Evolutionary conservation across 352 stramenopile species (phyloP).

Genomic region (Plasmopara muralis): DNA sequence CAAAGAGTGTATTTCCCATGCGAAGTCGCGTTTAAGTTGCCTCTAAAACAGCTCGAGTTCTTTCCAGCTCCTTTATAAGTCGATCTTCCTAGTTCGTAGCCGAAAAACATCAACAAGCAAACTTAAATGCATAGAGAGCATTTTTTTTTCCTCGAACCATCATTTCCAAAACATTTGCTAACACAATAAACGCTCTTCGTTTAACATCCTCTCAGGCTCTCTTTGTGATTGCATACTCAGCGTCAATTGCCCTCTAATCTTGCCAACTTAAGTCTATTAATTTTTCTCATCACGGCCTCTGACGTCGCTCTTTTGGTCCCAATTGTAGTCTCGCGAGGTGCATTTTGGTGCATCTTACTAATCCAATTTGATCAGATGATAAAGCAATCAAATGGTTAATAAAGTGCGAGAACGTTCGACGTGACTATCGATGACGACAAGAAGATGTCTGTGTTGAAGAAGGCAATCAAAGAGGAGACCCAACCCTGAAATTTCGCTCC

Average conservation of each 20-base stretch:
- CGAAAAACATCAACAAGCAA: conserved; percentile 3
- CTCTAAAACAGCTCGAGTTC: conserved; percentile 19
- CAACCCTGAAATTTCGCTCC: too few relatives aligned
- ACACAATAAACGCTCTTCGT: conserved; percentile 33
- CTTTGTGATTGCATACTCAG: conserved; percentile 39
- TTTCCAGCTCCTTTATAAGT: conserved; percentile 21
- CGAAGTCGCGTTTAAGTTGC: conserved; percentile 31
- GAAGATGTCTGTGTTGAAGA: too few relatives aligned
- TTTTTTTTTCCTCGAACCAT: conserved; percentile 19
- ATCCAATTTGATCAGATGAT: conserved; percentile 3
- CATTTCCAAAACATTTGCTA: conserved; percentile 9
- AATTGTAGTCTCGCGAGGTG: background rate
- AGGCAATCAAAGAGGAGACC: too few relatives aligned
- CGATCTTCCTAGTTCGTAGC: conserved; percentile 10
- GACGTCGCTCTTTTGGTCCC: conserved; percentile 1
- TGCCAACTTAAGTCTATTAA: conserved; percentile 76
- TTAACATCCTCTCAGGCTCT: conserved; percentile 40
- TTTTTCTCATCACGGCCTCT: conserved; percentile 58
- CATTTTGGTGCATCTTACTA: conserved; percentile 15
- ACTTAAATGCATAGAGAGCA: background rate
- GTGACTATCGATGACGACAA: too few relatives aligned
- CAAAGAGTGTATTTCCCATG: conserved; percentile 59
- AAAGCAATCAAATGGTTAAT: conserved; percentile 44
- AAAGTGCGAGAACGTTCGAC: conserved; percentile 31
- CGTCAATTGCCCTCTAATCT: conserved; percentile 57